Conservation (phyloP, 345 rosid genomes). For the Camelina neglecta region DNA sequence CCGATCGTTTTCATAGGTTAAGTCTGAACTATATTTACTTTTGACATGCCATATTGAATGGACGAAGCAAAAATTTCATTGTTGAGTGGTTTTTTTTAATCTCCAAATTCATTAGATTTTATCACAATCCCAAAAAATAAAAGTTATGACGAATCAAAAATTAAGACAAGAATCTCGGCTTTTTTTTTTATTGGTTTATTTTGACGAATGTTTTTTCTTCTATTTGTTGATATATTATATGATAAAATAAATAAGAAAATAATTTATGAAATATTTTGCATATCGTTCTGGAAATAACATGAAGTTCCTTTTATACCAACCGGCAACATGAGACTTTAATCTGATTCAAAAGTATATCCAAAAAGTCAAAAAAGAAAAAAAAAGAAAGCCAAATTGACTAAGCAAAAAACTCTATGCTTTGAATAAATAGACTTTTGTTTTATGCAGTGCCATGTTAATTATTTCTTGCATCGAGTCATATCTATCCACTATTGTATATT, state of each 20-base stretch:
- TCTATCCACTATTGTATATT: slow-evolving; percentile 2
- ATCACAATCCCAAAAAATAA: neutral
- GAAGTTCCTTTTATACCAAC: slow-evolving; percentile 31
- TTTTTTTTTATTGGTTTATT: neutral
- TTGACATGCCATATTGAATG: neutral
- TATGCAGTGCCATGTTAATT: slow-evolving; percentile 2
- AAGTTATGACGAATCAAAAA: neutral
- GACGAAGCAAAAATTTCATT: neutral
- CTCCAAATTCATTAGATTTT: neutral
- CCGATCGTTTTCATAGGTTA: neutral
- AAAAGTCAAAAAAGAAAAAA: slow-evolving; percentile 7
- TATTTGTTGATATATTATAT: neutral
- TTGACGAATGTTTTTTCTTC: too few species aligned
- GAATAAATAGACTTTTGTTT: slow-evolving; percentile 12
- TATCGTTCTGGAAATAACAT: slow-evolving; percentile 27
- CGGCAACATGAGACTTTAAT: slow-evolving; percentile 34
- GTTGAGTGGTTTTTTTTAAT: neutral
- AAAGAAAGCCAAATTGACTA: slow-evolving; percentile 10
- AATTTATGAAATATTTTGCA: neutral
- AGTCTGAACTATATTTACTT: neutral
- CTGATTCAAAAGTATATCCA: slow-evolving; percentile 37
- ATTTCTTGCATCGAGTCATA: slow-evolving; percentile 19
- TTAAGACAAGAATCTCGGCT: neutral
- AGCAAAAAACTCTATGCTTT: slow-evolving; percentile 4
- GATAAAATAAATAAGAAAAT: neutral